Conservation (phyloP, 2,329 filamentous ascomycete species). For the Fusarium scirpi region DNA sequence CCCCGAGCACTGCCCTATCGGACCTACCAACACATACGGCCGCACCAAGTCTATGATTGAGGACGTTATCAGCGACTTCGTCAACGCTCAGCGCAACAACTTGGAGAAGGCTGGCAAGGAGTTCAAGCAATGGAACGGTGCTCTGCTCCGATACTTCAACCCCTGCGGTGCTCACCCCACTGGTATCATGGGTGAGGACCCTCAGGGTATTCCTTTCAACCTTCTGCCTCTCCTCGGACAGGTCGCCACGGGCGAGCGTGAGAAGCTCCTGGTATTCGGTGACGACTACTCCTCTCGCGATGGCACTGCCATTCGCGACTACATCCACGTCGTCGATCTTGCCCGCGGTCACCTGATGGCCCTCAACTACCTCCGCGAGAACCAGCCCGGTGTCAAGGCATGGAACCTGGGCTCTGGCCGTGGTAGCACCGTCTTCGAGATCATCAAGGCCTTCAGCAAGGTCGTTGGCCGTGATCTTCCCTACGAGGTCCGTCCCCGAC, state of each 20-base stretch:
- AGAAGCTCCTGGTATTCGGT: conserved; percentile 94
- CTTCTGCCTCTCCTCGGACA: conserved; percentile 93
- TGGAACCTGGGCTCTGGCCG: conserved; percentile 98
- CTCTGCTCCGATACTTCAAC: conserved; percentile 97
- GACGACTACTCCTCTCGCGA: conserved; percentile 93
- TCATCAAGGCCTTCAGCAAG: conserved; percentile 91
- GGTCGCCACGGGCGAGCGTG: conserved; percentile 93
- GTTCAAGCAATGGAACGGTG: conserved; percentile 88
- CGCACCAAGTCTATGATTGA: conserved; percentile 96
- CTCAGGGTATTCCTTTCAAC: conserved; percentile 95
- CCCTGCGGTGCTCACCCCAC: conserved; percentile 93
- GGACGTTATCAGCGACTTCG: conserved; percentile 88
- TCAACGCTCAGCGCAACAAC: conserved; percentile 88
- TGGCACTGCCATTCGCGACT: conserved; percentile 95
- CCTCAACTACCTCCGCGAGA: conserved; percentile 86
- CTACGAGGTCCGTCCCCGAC: conserved; percentile 85
- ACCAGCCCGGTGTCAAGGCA: conserved; percentile 89
- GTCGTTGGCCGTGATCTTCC: conserved; percentile 87
- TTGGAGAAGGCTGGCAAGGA: conserved; percentile 82
- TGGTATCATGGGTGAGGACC: conserved; percentile 98
- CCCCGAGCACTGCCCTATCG: conserved; percentile 94
- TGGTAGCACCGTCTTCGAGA: conserved; percentile 96
- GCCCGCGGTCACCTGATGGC: conserved; percentile 88
- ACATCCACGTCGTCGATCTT: conserved; percentile 95
- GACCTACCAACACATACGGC: conserved; percentile 97